Conservation (phyloP, 495 filamentous ascomycete genomes). For the Aspergillus saccharolyticus region DNA sequence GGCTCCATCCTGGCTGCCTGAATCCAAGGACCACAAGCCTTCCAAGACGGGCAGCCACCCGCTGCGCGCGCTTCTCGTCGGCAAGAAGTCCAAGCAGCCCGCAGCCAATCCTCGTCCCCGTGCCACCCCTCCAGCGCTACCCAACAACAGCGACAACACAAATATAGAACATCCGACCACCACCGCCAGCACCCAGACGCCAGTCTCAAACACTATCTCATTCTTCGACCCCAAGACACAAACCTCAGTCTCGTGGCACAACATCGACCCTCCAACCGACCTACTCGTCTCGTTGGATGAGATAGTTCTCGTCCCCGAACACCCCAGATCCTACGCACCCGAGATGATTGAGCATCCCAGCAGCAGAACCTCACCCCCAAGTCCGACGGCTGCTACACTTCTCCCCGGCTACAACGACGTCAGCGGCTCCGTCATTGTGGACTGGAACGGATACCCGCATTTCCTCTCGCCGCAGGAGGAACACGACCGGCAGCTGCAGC, state of each 20-base stretch:
- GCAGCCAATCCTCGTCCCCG: background rate
- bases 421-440: conserved; percentile 28
- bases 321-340: background rate
- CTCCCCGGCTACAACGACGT: conserved; percentile 29
- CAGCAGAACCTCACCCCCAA: background rate
- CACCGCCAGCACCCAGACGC: background rate
- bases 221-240: background rate
- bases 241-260: conserved; percentile 12
- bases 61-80: background rate
- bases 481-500: conserved; percentile 13
- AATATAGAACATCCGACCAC: background rate
- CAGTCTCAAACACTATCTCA: too few relatives aligned
- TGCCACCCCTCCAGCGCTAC: background rate
- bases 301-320: background rate
- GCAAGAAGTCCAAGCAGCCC: background rate
- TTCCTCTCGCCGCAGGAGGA: conserved; percentile 30
- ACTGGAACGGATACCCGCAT: conserved; percentile 21
- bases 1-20: background rate
- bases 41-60: background rate
- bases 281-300: background rate
- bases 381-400: background rate
- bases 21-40: background rate
- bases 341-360: conserved; percentile 7
- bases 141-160: background rate
- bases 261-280: conserved; percentile 16